A percentile compares a stretch with the other conserved stretches of the same genome.
Conservation (phyloP, 768 basidiomycete species). For the Pulveroboletus sp. region DNA sequence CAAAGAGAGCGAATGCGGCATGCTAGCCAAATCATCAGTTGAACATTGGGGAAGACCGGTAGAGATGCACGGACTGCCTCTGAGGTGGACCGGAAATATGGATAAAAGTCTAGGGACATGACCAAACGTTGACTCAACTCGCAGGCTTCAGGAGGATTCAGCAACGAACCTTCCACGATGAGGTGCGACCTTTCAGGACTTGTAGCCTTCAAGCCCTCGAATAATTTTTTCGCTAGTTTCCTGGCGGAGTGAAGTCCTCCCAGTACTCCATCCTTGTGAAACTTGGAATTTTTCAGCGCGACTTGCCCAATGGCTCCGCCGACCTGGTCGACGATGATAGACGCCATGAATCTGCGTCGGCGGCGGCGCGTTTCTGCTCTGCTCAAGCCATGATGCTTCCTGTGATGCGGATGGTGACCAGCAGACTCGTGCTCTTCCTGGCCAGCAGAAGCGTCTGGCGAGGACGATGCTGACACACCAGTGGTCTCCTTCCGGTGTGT, state of each 20-base stretch:
- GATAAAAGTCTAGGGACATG: constrained; percentile 60
- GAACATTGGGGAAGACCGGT: not conserved
- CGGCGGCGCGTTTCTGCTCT: constrained; percentile 39
- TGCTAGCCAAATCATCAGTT: constrained; percentile 40
- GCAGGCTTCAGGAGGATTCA: not conserved
- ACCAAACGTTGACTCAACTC: not conserved
- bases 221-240: constrained; percentile 65
- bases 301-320: constrained; percentile 66
- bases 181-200: constrained; percentile 60
- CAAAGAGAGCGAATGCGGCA: constrained; percentile 67
- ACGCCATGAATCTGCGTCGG: constrained; percentile 51
- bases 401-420: constrained; percentile 6
- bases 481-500: constrained; percentile 15
- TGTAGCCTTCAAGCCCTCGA: constrained; percentile 57
- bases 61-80: constrained; percentile 52
- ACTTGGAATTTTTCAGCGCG: constrained; percentile 62
- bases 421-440: constrained; percentile 15
- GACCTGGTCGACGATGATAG: constrained; percentile 69
- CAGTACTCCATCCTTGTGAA: constrained; percentile 53
- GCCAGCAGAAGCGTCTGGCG: not conserved
- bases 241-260: constrained; percentile 62
- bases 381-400: constrained; percentile 15
- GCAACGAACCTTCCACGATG: constrained; percentile 57
- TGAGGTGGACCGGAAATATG: constrained; percentile 68
- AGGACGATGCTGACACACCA: constrained; percentile 4